These are phyloP conservation scores for Capsicum baccatum DNA, from an alignment of 257 asterid genomes.

Conservation along the genomic window DNA sequence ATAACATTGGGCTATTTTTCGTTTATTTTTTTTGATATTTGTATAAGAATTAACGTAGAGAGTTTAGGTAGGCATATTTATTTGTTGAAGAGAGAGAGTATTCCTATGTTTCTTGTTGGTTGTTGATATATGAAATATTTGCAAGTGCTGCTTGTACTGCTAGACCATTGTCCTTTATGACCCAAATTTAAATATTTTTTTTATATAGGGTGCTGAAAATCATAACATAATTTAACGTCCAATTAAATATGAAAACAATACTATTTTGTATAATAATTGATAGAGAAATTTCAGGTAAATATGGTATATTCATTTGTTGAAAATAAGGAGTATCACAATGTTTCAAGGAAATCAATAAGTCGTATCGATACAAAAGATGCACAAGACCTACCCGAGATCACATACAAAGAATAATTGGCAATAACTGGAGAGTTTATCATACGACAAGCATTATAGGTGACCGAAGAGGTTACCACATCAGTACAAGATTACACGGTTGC, in stretches of 20 bases:
- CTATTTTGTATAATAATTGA: neutral
- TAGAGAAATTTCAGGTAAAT: neutral
- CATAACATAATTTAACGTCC: neutral
- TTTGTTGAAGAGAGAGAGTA: slow-evolving; percentile 1
- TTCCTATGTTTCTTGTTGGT: slow-evolving; percentile 17
- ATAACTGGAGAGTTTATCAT: too few relatives aligned
- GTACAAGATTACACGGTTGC: too few relatives aligned
- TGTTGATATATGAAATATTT: neutral
- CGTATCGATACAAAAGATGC: too few relatives aligned
- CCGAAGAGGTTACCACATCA: too few relatives aligned
- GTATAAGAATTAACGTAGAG: neutral
- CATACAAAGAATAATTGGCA: too few relatives aligned
- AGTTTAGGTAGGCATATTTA: neutral
- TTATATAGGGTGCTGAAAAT: neutral
- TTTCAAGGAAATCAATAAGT: too few relatives aligned
- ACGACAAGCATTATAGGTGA: too few relatives aligned
- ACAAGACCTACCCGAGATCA: too few relatives aligned
- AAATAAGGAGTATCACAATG: neutral
- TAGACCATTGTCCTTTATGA: neutral
- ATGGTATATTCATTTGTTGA: neutral
- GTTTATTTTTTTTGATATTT: neutral
- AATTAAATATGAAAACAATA: neutral
- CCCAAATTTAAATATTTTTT: neutral
- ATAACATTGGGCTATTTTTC: neutral
- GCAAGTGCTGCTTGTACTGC: neutral